Conservation (phyloP, 2,329 filamentous ascomycete species). For the Polychaeton citri region DNA sequence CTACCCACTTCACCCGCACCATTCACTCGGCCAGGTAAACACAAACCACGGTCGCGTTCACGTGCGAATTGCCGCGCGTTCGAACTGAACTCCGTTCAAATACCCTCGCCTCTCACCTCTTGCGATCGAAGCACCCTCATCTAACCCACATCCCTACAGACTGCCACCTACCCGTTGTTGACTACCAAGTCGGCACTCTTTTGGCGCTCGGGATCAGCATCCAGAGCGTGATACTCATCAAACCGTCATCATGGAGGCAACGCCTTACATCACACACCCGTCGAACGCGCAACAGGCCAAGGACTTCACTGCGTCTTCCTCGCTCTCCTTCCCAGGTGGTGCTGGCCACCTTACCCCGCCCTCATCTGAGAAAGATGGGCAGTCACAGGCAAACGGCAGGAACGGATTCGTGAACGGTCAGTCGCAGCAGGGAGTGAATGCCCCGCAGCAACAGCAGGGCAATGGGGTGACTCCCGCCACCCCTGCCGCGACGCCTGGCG, state of each 20-base stretch:
- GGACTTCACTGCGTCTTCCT: conserved; percentile 85
- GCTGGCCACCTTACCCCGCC: conserved; percentile 71
- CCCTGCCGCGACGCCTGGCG: conserved; percentile 81
- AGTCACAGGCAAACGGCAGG: conserved; percentile 34
- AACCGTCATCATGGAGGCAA: conserved; percentile 56
- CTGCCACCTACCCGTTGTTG: not conserved
- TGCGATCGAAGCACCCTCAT: not conserved
- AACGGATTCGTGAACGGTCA: conserved; percentile 36
- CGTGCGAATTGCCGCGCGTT: not conserved
- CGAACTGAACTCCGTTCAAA: not conserved
- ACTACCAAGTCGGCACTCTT: not conserved
- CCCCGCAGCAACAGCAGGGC: conserved; percentile 28
- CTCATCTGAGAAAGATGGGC: conserved; percentile 54
- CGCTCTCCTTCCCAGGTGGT: conserved; percentile 80
- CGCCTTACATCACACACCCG: conserved; percentile 73
- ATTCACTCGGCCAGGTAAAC: too few relatives aligned
- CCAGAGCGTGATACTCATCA: not conserved
- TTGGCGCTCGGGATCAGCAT: not conserved
- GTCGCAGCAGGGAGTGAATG: conserved; percentile 45
- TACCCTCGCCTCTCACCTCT: not conserved
- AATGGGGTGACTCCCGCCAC: conserved; percentile 78
- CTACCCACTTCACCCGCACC: not conserved
- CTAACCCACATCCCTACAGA: not conserved
- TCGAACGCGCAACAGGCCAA: conserved; percentile 85
- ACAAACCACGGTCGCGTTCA: not conserved